phyloP scores from a whole-genome alignment of 179 eudicot genomes.

The Heliamphora pulchella region DNA sequence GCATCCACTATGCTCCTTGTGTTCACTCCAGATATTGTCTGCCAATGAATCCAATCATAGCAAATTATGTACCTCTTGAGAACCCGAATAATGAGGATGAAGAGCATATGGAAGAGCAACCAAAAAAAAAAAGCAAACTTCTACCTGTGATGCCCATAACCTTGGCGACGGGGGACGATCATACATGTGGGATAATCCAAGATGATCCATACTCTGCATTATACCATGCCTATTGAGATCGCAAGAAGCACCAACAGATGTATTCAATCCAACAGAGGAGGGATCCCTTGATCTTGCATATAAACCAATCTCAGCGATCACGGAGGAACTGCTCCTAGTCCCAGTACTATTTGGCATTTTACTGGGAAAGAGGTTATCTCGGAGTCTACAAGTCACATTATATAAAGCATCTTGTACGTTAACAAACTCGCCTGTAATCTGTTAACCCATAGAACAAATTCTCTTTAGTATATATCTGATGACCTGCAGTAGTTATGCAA shows the following conservation, averaged over 20 bases:
- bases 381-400: conserved; percentile 60
- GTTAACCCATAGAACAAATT: conserved; percentile 3
- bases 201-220: conserved; percentile 33
- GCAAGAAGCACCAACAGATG: conserved; percentile 26
- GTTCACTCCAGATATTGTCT: conserved; percentile 23
- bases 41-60: conserved; percentile 12
- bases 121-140: neutral
- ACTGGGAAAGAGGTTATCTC: conserved; percentile 37
- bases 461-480: neutral
- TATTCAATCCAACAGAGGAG: conserved; percentile 23
- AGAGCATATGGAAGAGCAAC: neutral
- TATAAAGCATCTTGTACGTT: conserved; percentile 66
- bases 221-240: conserved; percentile 27
- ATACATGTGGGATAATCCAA: conserved; percentile 28
- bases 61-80: conserved; percentile 3
- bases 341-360: conserved; percentile 31
- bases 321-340: conserved; percentile 27
- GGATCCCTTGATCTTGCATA: conserved; percentile 34
- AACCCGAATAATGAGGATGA: neutral
- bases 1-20: conserved; percentile 26
- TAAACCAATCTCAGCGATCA: conserved; percentile 20
- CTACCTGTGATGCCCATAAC: conserved; percentile 35
- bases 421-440: conserved; percentile 67
- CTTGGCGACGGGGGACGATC: conserved; percentile 28
- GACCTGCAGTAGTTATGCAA: neutral